Base-by-base conservation (phyloP, 1,284 basidiomycete genomes). In the Ustilago hordei region DNA sequence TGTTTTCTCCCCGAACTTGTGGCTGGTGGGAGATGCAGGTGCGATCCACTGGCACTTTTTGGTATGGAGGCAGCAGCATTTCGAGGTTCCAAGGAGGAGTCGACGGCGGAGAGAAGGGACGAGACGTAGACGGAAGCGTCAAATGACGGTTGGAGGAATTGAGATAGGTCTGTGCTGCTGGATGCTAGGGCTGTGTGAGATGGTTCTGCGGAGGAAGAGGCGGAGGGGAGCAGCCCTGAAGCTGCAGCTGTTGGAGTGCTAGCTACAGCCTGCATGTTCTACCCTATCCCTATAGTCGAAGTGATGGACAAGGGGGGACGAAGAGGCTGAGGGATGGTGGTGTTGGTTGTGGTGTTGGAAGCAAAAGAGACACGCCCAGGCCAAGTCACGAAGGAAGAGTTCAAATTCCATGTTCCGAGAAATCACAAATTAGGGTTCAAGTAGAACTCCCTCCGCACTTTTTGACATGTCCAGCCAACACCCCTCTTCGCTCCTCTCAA, bases 61-160 rank as follows among this genome's bases (percentile, higher is more conserved):
- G 43, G 8, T 41, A 58, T 5, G 39, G 43, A 11, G 34, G 52
- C 15, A 13, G 31, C 32, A 31, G 45, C 34, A 34, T 36, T 41
- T 17, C 5, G 38, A 36, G 38, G 48, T 15, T 13, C 2, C 15
- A 13, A 38, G 8, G 15, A 32, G 12, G 50, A 17, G n/a, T 66
- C 63, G 41, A 61, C 63, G 4, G 52, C n/a, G n/a, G n/a, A 8
- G 13, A 75, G 48, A 1, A 75, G 39, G 15, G 41, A 43, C 1
- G 57, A 48, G 36, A 75, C 72, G 9, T 75, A 75, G 2, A 57
- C 31, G 3, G 63, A 31, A 11, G 69, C 69, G 54, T 76, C 74
- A 19, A 76, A 76, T 3, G 64, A 71, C 0, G 69, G 59, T 54
- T 71, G 58, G 23, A 76, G 69, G 45, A 76, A 76, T 9, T 59